Conservation (phyloP, 2,329 filamentous ascomycete species). For the Didymella keratinophila region DNA sequence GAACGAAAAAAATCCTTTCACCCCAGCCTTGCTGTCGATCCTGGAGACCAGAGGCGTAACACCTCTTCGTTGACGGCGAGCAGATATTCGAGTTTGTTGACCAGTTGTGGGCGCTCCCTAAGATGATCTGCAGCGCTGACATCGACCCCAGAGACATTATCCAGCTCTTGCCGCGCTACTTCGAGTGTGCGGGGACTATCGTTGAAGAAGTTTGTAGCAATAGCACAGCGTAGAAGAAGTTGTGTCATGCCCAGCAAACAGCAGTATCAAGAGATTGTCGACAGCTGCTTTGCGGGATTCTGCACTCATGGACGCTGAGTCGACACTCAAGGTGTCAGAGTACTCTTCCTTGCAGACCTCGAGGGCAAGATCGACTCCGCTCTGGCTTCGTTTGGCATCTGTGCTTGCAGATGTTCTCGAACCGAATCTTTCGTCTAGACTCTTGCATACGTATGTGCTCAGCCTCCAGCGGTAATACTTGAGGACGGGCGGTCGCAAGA, state of each 20-base stretch:
- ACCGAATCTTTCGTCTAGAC: background rate
- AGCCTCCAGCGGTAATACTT: background rate
- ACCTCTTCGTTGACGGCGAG: conserved; percentile 49
- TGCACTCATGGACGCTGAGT: conserved; percentile 30
- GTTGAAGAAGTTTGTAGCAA: conserved; percentile 39
- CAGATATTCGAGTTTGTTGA: conserved; percentile 43
- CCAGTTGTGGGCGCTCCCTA: conserved; percentile 29
- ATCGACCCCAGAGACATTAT: conserved; percentile 40
- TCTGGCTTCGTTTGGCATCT: background rate
- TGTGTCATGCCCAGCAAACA: conserved; percentile 50
- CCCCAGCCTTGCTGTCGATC: conserved; percentile 40
- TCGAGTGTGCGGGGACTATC: conserved; percentile 33
- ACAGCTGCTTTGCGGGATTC: conserved; percentile 34
- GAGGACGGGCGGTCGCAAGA: background rate
- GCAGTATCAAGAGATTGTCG: conserved; percentile 28
- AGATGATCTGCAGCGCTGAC: conserved; percentile 24
- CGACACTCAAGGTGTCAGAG: conserved; percentile 11
- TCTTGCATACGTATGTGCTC: background rate
- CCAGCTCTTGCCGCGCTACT: conserved; percentile 40
- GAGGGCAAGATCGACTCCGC: conserved; percentile 2
- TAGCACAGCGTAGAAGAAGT: conserved; percentile 47
- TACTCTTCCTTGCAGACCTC: background rate
- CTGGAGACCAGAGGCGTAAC: conserved; percentile 43
- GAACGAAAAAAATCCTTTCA: conserved; percentile 23
- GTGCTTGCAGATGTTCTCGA: background rate